These are phyloP conservation scores for Ceratocystis ficicola DNA, from an alignment of 2,329 filamentous ascomycete species.

Conservation along the genomic window DNA sequence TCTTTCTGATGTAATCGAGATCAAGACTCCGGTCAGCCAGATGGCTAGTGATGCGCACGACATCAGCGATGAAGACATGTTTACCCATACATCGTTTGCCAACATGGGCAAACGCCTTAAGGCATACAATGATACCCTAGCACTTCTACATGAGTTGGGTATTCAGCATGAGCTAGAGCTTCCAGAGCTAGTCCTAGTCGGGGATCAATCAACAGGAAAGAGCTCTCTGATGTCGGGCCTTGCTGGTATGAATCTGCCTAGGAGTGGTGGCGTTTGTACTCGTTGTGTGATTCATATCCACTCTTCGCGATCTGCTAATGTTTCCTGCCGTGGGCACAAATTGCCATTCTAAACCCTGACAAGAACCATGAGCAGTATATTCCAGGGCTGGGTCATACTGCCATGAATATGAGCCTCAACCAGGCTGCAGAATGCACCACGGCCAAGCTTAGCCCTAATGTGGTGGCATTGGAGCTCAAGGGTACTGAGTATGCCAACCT, in stretches of 20 bases:
- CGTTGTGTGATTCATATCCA: constrained; percentile 71
- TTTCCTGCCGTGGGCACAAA: constrained; percentile 63
- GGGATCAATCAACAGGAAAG: constrained; percentile 77
- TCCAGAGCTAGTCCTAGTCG: constrained; percentile 70
- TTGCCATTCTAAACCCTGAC: constrained; percentile 60
- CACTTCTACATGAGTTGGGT: constrained; percentile 57
- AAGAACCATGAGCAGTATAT: constrained; percentile 41
- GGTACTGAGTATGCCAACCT: constrained; percentile 59
- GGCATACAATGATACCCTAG: constrained; percentile 52
- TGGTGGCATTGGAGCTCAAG: constrained; percentile 63
- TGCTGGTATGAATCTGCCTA: constrained; percentile 57
- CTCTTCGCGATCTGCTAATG: constrained; percentile 45
- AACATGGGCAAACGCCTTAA: constrained; percentile 53
- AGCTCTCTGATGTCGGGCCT: constrained; percentile 55
- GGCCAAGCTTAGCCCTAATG: constrained; percentile 69
- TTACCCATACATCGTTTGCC: constrained; percentile 35
- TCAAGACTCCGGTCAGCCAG: constrained; percentile 12
- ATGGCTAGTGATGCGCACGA: constrained; percentile 5
- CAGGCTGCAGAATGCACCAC: constrained; percentile 35
- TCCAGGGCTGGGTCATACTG: constrained; percentile 36
- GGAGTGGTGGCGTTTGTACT: constrained; percentile 62
- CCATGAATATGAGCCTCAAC: constrained; percentile 29
- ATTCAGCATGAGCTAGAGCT: constrained; percentile 59
- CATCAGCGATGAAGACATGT: constrained; percentile 29
- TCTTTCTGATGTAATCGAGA: not conserved